Conservation (phyloP, 140 eudicot species). For the Bidens hawaiensis region DNA sequence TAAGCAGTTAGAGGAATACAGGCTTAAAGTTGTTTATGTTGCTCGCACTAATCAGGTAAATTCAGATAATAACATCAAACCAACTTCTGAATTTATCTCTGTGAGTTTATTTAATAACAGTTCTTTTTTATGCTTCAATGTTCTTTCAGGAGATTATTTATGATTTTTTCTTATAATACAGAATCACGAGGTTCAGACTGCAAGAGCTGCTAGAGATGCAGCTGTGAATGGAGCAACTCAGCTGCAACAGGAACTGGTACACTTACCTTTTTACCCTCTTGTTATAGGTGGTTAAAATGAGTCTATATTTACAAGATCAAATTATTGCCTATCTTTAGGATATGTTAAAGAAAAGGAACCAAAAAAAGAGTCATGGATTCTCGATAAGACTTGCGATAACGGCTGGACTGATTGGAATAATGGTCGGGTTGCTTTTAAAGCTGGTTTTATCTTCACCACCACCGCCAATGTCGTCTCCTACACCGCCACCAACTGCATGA, state of each 20-base stretch:
- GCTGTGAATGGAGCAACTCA: constrained; percentile 64
- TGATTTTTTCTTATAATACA: constrained; percentile 20
- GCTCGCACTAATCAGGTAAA: constrained; percentile 35
- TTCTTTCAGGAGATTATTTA: background rate
- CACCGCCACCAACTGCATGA: constrained; percentile 3
- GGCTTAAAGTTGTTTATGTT: constrained; percentile 67
- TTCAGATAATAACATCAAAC: constrained; percentile 33
- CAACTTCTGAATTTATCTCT: constrained; percentile 28
- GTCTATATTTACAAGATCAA: too few relatives aligned
- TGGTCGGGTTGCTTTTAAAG: constrained; percentile 54
- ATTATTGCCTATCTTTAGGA: constrained; percentile 36
- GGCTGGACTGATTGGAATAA: constrained; percentile 60
- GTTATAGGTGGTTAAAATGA: background rate
- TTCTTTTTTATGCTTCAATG: background rate
- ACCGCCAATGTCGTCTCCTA: background rate
- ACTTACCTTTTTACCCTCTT: constrained; percentile 13
- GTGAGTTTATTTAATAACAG: constrained; percentile 34
- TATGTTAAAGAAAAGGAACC: constrained; percentile 41
- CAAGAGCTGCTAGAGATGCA: constrained; percentile 69
- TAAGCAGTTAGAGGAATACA: constrained; percentile 64
- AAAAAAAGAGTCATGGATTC: constrained; percentile 41
- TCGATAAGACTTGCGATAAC: constrained; percentile 50
- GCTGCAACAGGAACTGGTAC: constrained; percentile 77
- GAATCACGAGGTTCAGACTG: constrained; percentile 54
- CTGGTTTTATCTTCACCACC: constrained; percentile 48